Evolutionary conservation across 495 filamentous ascomycete genomes (phyloP), one percentile per base, ranked within the genome.

Genomic region (Podospora pseudoanserina): DNA sequence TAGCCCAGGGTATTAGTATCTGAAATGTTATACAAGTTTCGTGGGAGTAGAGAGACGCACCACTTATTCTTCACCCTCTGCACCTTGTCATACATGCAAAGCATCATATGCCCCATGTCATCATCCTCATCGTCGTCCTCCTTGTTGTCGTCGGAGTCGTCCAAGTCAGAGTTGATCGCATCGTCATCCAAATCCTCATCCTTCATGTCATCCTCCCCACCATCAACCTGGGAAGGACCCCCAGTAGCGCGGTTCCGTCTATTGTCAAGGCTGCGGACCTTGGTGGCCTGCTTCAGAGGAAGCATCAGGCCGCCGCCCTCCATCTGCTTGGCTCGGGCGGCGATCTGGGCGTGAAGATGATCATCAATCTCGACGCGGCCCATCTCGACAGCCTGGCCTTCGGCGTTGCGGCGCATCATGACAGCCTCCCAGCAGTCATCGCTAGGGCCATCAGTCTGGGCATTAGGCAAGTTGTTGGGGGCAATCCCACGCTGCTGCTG

Each of bases 51-150:
- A 13, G 26, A 11, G 1, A 74, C 84, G 28, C 75, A 87, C 95
- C 95, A 99, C 89, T 98, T 99, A 79, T 97, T 99, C 89, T 99
- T 99, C 67, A 97, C 96, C 63, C 95, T 85, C 79, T 97, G 94
- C 20, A 99, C 95, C 83, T 99, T 99, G 82, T 99, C 95, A 75
- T 99, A 99, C 73, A 95, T 97, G 82, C 95, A 99, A 54, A 98
- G 87, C 92, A 97, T 97, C 78, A 95, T 92, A 68, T 96, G 90
- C 2, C 87, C 88, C 67, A 79, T 80, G 4, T 94, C 89, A 65
- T 97, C 94, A 55, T 97, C 93, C 27, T 86, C 89, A 26, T 93
- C 90, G 16, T 91, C 90, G 11, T 92, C 88, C 60, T 90, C 88
- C 13, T 88, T 80, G 16, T 90, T 87, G 62, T 99, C 95, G 66